A percentile compares a stretch with the other conserved stretches of the same genome.
phyloP scores from a whole-genome alignment of 805 yeast genomes.

The Teunomyces stri region DNA sequence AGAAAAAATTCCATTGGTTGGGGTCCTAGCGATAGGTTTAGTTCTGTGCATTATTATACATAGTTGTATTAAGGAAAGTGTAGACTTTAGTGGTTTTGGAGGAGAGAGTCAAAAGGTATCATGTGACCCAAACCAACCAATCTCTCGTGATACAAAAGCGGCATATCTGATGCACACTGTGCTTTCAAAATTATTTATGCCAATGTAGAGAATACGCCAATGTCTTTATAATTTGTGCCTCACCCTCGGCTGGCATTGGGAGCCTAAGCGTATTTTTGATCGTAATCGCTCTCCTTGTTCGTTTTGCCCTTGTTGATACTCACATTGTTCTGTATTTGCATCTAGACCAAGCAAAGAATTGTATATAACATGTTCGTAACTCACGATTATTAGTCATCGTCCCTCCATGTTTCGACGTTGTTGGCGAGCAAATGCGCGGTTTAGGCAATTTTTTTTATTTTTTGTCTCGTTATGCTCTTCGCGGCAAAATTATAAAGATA shows the following conservation, averaged over 20 bases:
- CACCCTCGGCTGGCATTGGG: neutral
- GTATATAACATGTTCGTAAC: neutral
- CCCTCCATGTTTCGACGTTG: neutral
- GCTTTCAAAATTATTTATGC: too few species aligned
- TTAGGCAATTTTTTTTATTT: neutral
- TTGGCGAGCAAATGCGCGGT: neutral
- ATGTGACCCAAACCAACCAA: too few species aligned
- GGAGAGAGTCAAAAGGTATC: too few species aligned
- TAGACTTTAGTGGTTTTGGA: neutral
- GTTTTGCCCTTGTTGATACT: too few species aligned
- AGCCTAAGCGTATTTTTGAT: neutral
- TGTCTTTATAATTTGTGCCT: neutral
- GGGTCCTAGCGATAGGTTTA: constrained; percentile 4
- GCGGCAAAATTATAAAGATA: neutral
- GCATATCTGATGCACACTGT: too few species aligned
- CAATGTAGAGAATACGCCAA: neutral
- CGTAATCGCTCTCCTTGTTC: too few species aligned
- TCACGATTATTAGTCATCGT: neutral
- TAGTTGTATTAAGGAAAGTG: constrained; percentile 1
- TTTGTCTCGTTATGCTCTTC: neutral
- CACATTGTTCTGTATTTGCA: neutral
- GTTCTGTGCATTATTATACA: constrained; percentile 5
- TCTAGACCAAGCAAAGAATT: too few species aligned
- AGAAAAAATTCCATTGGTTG: constrained; percentile 1
- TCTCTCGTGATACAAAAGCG: too few species aligned